Evolutionary conservation across 805 yeast genomes (phyloP), one percentile per base, ranked within the genome.

Genomic region (Candida nitratophila): DNA sequence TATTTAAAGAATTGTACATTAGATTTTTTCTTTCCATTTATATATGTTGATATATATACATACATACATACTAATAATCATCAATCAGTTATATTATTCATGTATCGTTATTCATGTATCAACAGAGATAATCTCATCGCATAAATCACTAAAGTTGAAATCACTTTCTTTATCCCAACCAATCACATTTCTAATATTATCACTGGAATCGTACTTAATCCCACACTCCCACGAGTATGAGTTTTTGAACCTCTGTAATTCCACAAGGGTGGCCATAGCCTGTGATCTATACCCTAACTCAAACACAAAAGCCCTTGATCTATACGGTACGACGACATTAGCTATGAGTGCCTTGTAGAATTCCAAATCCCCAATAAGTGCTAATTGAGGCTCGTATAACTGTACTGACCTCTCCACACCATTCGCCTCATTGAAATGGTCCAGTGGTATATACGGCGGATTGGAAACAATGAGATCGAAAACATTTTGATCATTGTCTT

Each of bases 401-500:
- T 73, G 64, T 0, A 91, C 98, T 0, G 96, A 83, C 38, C 54
- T 57, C 45, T 79, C 84, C 0, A 80, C 76, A 3, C 77, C 79
- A 33, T 60, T 57, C 9, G 39, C 45, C 4, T 61, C 53, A 10
- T 48, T 48, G 17, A 74, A 74, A 40, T 81, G 79, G 0, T 49
- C 39, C 2, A 27, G 8, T 0, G 86, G 78, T 6, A 90, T 81
- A 56, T 91, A 91, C 0, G 99, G 99, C 1, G 99, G 99, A 53
- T 91, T 91, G n/a, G 96, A 77, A 0, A 82, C 73, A 1, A 93
- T 56, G 3, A 91, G 43, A 46, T 83, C 84, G 16, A 24, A 24
- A 24, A 10, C 68, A 57, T 2, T 36, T 27, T 11, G 8, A 4
- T 12, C 12, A 29, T 11, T 8, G 12, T 29, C 32, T 29, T 12